These are phyloP conservation scores for Musa troglodytarum DNA, from an alignment of 176 grass and related monocot species.

Conservation along the genomic window DNA sequence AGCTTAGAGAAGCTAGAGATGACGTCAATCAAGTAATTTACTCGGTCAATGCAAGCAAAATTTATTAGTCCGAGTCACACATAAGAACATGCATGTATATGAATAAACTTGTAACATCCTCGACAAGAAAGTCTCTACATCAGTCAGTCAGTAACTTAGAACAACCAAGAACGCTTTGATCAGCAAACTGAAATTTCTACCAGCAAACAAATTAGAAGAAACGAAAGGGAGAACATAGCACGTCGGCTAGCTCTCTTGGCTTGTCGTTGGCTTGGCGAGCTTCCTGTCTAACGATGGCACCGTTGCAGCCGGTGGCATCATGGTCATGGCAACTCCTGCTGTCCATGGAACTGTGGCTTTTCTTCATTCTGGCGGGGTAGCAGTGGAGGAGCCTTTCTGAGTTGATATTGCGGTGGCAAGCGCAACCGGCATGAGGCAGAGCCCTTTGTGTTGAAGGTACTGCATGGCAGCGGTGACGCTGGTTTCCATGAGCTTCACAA, in stretches of 20 bases:
- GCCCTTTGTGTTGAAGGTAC: slow-evolving; percentile 25
- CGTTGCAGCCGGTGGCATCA: background rate
- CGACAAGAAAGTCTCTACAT: background rate
- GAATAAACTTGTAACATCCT: background rate
- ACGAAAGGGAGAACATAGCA: background rate
- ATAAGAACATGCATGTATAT: background rate
- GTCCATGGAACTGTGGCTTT: background rate
- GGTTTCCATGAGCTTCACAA: slow-evolving; percentile 31
- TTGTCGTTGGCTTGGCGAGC: slow-evolving; percentile 1
- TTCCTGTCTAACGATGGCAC: background rate
- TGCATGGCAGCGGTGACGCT: slow-evolving; percentile 25
- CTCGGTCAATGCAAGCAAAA: background rate
- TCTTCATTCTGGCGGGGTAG: background rate
- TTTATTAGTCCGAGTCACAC: background rate
- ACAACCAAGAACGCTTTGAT: background rate
- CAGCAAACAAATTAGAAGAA: background rate
- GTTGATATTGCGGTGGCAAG: slow-evolving; percentile 27
- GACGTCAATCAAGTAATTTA: no score
- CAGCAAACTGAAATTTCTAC: background rate
- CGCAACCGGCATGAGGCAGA: slow-evolving; percentile 25
- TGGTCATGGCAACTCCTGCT: background rate
- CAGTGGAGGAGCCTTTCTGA: slow-evolving; percentile 13
- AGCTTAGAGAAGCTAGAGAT: no score
- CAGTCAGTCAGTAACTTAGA: background rate
- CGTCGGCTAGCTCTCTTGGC: background rate